Evolutionary conservation across 345 rosid species (phyloP).

Genomic region (Lumnitzera littorea): DNA sequence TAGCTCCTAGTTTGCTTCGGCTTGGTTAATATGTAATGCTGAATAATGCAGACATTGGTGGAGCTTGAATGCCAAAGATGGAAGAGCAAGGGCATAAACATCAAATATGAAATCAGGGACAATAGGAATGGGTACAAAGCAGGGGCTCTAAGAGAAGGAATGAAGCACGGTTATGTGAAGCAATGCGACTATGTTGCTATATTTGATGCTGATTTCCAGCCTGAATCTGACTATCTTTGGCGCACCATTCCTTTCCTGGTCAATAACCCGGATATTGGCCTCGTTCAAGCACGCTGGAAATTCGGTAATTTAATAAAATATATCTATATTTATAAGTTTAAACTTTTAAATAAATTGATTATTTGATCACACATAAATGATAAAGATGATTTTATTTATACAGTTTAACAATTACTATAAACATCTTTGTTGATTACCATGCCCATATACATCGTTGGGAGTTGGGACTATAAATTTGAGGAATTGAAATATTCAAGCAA

Average conservation of each 20-base stretch:
- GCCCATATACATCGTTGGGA: too few species aligned
- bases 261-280: conserved; percentile 60
- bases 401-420: too few species aligned
- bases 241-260: conserved; percentile 65
- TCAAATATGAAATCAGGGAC: conserved; percentile 57
- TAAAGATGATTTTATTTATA: too few species aligned
- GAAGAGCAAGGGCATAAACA: conserved; percentile 64
- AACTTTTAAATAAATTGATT: too few species aligned
- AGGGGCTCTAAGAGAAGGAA: conserved; percentile 74
- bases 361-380: too few species aligned
- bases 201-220: conserved; percentile 89
- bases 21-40: neutral
- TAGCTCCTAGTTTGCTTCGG: neutral
- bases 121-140: conserved; percentile 74
- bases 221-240: conserved; percentile 71
- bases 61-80: conserved; percentile 68
- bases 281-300: conserved; percentile 92
- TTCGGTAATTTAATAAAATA: conserved; percentile 38
- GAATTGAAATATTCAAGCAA: too few species aligned
- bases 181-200: conserved; percentile 69
- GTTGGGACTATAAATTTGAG: too few species aligned
- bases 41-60: conserved; percentile 41
- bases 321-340: neutral
- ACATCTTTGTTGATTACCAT: too few species aligned
- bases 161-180: conserved; percentile 69